Evolutionary conservation across 345 rosid species (phyloP), one percentile per base, ranked within the genome.

Genomic region (Eucalyptus shirleyi): DNA sequence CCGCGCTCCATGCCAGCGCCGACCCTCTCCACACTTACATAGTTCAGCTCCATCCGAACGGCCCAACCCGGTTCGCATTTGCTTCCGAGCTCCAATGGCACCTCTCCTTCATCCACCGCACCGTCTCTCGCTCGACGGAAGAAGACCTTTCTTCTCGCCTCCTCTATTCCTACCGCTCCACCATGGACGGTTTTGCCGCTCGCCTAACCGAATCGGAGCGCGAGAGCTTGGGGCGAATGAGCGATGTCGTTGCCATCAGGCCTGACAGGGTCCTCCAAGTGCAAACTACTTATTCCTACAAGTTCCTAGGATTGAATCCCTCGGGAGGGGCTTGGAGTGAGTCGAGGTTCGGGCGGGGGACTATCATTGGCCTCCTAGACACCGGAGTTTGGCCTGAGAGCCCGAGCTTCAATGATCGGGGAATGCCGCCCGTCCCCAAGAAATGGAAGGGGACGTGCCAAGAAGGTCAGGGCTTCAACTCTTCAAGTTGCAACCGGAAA

Each of bases 371-470:
- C 3, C 93, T 97, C 28, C 96, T 97, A 47, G 99, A 97, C 87
- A 96, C 99, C 0, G 99, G 99, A 82, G 93, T 96, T 89, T 96
- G 99, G 99, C 99, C 99, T 1, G 99, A 97, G 88, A 96, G 97
- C 91, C 99, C 97, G 9, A 97, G 99, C 91, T 96, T 96, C 81
- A 89, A 93, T 69, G 99, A 97, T 56, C 56, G 47, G 2, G 96
- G 96, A 89, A 96, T 96, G 97, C 96, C 98, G 12, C 94, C 96
- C 0, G 88, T 91, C 67, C 99, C 99, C n/a, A 88, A 89, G n/a
- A 95, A 93, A 90, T 96, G 98, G 99, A 92, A 90, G 89, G 99
- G 99, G 30, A 67, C 91, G 59, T 97, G 99, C 93, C 96, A 97
- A 91, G 94, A 91, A 91, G 99, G 99, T 32, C 93, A 96, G 88